Conservation (phyloP, 2,329 filamentous ascomycete genomes). For the Saccharata proteae region DNA sequence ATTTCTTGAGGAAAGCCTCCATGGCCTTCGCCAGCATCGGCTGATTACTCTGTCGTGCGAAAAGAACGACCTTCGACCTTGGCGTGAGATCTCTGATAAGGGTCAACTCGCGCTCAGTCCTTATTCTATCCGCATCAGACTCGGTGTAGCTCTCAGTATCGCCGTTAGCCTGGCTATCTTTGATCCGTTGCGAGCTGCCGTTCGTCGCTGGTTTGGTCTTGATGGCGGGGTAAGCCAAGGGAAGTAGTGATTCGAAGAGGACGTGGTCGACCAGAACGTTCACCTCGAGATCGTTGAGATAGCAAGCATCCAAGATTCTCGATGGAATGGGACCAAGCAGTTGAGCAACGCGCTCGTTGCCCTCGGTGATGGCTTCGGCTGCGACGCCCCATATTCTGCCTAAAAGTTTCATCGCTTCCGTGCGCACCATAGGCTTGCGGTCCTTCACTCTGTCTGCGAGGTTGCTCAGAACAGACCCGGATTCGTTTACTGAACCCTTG, state of each 20-base stretch:
- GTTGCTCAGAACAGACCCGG: conserved; percentile 66
- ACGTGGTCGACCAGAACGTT: conserved; percentile 76
- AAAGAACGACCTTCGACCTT: conserved; percentile 75
- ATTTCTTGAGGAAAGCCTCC: conserved; percentile 66
- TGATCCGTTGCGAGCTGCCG: conserved; percentile 47
- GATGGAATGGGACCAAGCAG: conserved; percentile 75
- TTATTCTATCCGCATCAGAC: conserved; percentile 59
- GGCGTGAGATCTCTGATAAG: conserved; percentile 67
- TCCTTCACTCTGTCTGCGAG: conserved; percentile 85
- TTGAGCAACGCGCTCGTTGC: conserved; percentile 61
- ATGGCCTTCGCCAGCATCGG: conserved; percentile 61
- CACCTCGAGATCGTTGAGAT: conserved; percentile 78
- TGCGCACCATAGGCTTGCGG: conserved; percentile 65
- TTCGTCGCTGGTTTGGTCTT: conserved; percentile 41
- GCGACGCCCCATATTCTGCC: conserved; percentile 91
- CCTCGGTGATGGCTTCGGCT: conserved; percentile 70
- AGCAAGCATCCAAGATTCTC: conserved; percentile 75
- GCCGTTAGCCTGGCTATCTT: conserved; percentile 41
- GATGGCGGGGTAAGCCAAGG: conserved; percentile 70
- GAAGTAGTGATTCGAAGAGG: conserved; percentile 78
- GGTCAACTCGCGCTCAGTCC: conserved; percentile 73
- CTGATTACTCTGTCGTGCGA: conserved; percentile 71
- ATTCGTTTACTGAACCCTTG: conserved; percentile 60
- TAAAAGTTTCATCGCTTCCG: conserved; percentile 75
- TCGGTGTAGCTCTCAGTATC: conserved; percentile 29